Evolutionary conservation across 768 basidiomycete genomes (phyloP).

Genomic region (Tricholoma sp.): DNA sequence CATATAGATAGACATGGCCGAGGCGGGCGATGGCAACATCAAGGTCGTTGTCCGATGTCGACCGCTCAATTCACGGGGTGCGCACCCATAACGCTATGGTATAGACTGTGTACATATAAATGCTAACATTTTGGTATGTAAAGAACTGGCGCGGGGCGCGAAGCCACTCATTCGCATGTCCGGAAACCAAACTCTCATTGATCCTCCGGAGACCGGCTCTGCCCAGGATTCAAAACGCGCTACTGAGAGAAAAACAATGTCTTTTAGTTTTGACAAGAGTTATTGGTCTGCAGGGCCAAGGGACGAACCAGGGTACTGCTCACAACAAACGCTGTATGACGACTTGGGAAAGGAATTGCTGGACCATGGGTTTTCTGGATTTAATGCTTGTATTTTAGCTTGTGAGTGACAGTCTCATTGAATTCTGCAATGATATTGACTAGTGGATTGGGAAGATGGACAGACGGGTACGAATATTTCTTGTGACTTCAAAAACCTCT

Average conservation of each 20-base stretch:
- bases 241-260: constrained; percentile 84
- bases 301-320: constrained; percentile 88
- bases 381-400: constrained; percentile 98
- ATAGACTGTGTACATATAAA: background rate
- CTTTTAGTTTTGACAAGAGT: constrained; percentile 94
- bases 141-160: constrained; percentile 91
- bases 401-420: constrained; percentile 57
- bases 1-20: constrained; percentile 39
- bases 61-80: constrained; percentile 92
- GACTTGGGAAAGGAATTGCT: constrained; percentile 92
- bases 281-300: constrained; percentile 94
- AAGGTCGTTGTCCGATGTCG: constrained; percentile 94
- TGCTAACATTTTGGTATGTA: background rate
- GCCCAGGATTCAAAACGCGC: constrained; percentile 71
- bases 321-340: constrained; percentile 90
- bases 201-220: constrained; percentile 80
- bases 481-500: background rate
- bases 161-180: constrained; percentile 93
- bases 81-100: constrained; percentile 21
- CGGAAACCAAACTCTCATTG: constrained; percentile 88
- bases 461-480: constrained; percentile 66
- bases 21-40: constrained; percentile 83
- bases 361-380: constrained; percentile 93
- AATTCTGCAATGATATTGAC: background rate
- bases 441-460: constrained; percentile 43